A percentile compares a stretch with the other conserved stretches of the same genome.
Evolutionary conservation across 192 early-diverging fungal genomes (phyloP).

Genomic region (Powellomyces hirtus): DNA sequence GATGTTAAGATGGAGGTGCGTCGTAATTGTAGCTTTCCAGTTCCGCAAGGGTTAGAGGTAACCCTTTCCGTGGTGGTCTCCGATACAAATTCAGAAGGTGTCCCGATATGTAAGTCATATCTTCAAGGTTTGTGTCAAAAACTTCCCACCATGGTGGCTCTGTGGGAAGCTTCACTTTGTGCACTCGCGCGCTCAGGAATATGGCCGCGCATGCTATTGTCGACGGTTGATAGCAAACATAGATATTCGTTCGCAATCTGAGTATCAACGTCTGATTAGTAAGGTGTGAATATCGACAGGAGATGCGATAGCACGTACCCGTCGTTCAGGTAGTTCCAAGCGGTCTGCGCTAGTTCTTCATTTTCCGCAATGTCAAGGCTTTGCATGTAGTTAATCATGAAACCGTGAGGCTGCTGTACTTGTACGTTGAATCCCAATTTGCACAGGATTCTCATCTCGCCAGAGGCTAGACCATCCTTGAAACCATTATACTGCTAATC

Average conservation of each 20-base stretch:
- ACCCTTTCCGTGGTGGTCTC: not conserved
- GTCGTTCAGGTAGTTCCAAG: constrained; percentile 97
- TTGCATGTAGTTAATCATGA: constrained; percentile 91
- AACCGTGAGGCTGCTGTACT: constrained; percentile 92
- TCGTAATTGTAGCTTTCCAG: not conserved
- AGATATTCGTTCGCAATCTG: constrained; percentile 70
- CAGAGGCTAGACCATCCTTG: constrained; percentile 75
- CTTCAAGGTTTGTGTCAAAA: constrained; percentile 73
- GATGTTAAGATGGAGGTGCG: too few relatives aligned
- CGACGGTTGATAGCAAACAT: constrained; percentile 74
- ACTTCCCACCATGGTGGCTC: constrained; percentile 83
- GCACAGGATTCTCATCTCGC: constrained; percentile 86
- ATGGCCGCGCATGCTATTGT: constrained; percentile 86
- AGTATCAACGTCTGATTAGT: not conserved
- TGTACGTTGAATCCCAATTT: constrained; percentile 93
- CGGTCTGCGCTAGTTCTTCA: constrained; percentile 71
- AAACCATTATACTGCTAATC: constrained; percentile 64
- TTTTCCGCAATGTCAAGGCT: constrained; percentile 75
- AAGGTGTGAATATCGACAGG: not conserved
- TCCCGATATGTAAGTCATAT: constrained; percentile 39
- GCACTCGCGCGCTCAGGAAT: constrained; percentile 72
- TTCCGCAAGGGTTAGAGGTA: constrained; percentile 19
- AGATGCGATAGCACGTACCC: constrained; percentile 39
- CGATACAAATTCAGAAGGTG: constrained; percentile 19
- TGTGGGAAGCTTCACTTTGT: constrained; percentile 64